phyloP scores from a whole-genome alignment of 2,329 filamentous ascomycete genomes.

The Nothophaeocryptopus gaeumannii region DNA sequence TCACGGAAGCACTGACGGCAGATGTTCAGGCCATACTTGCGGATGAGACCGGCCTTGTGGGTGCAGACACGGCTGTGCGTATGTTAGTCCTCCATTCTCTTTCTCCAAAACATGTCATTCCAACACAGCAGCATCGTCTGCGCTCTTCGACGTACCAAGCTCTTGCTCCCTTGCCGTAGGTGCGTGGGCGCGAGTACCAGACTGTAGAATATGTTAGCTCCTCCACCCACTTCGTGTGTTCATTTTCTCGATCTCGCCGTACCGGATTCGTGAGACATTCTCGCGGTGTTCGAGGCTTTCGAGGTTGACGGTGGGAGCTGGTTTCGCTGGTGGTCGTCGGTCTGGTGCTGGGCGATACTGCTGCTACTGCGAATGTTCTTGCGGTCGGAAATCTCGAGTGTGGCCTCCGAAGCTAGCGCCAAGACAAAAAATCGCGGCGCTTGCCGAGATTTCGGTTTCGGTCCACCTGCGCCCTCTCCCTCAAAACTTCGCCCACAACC shows the following conservation, averaged over 20 bases:
- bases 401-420: background rate
- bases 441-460: background rate
- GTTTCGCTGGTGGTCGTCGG: constrained; percentile 12
- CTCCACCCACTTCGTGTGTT: background rate
- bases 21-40: constrained; percentile 96
- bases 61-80: constrained; percentile 72
- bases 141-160: constrained; percentile 67
- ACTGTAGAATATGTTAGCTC: constrained; percentile 47
- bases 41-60: constrained; percentile 98
- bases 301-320: constrained; percentile 3
- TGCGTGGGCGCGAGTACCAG: constrained; percentile 98
- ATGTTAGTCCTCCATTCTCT: constrained; percentile 27
- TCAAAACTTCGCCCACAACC: no score
- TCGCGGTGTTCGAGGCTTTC: constrained; percentile 43
- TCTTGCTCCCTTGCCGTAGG: constrained; percentile 94
- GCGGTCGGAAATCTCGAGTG: background rate
- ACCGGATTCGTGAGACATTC: constrained; percentile 79
- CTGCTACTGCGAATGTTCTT: no score
- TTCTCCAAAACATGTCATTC: constrained; percentile 9
- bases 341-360: no score
- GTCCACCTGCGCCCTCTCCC: no score
- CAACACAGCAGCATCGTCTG: background rate
- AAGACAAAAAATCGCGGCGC: no score
- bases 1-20: constrained; percentile 71
- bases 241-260: constrained; percentile 2